These are phyloP conservation scores for Magnusiomyces suaveolens DNA, from an alignment of 1,139 yeast species.

Conservation along the genomic window DNA sequence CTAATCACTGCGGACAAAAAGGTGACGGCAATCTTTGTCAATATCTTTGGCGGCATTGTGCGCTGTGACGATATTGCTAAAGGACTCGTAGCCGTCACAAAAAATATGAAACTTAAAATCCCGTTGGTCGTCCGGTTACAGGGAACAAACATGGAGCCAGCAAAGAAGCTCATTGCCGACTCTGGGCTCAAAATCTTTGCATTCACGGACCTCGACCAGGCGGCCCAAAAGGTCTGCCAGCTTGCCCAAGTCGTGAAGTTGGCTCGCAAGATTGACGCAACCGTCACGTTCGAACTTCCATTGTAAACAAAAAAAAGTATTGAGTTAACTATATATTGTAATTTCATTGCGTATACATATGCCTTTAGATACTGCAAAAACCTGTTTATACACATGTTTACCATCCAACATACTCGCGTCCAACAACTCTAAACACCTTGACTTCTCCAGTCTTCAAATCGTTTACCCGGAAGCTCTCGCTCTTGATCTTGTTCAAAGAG, in stretches of 20 bases:
- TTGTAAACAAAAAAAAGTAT: slow-evolving; percentile 23
- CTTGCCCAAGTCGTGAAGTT: slow-evolving; percentile 45
- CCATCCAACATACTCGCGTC: slow-evolving; percentile 59
- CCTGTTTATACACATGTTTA: no score
- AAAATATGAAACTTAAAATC: slow-evolving; percentile 76
- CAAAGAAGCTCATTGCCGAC: slow-evolving; percentile 73
- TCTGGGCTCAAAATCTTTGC: slow-evolving; percentile 92
- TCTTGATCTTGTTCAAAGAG: slow-evolving; percentile 42
- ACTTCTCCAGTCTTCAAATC: slow-evolving; percentile 75
- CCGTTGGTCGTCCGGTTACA: slow-evolving; percentile 98
- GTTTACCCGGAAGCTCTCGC: slow-evolving; percentile 53
- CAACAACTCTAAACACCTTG: slow-evolving; percentile 65
- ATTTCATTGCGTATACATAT: no score
- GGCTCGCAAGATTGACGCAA: slow-evolving; percentile 43
- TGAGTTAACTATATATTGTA: no score
- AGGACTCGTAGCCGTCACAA: slow-evolving; percentile 91
- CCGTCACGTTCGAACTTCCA: slow-evolving; percentile 42
- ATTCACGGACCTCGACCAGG: slow-evolving; percentile 88
- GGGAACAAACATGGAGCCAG: slow-evolving; percentile 91
- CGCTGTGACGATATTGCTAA: slow-evolving; percentile 98
- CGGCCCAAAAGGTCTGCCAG: slow-evolving; percentile 90
- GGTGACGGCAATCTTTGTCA: slow-evolving; percentile 93
- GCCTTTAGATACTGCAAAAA: no score
- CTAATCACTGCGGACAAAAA: slow-evolving; percentile 81
- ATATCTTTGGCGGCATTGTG: slow-evolving; percentile 98